Evolutionary conservation across 108 stramenopile species (phyloP).

Genomic region (Pelagomonas calceolata): DNA sequence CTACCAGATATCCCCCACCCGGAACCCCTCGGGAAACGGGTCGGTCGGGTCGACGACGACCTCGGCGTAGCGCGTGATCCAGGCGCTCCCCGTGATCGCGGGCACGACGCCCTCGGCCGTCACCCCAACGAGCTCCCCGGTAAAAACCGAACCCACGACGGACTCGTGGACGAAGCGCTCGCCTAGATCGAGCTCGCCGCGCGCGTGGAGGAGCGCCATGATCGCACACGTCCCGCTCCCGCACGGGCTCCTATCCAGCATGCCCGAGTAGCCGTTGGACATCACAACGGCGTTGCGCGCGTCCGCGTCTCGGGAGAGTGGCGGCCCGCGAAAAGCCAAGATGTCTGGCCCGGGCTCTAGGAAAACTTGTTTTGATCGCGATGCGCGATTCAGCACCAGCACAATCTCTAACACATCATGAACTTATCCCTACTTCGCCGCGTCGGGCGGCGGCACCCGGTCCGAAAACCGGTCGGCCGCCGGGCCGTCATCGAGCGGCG

Average conservation of each 20-base stretch:
- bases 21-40: slow-evolving; percentile 14
- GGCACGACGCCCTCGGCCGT: neutral
- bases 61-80: slow-evolving; percentile 12
- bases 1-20: slow-evolving; percentile 19
- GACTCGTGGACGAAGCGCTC: slow-evolving; percentile 7
- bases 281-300: slow-evolving; percentile 12
- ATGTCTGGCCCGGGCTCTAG: slow-evolving; percentile 15
- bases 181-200: slow-evolving; percentile 7
- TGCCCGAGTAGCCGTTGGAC: slow-evolving; percentile 4
- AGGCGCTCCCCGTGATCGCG: slow-evolving; percentile 16
- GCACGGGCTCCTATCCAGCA: slow-evolving; percentile 17
- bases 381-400: too few species aligned
- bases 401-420: too few species aligned
- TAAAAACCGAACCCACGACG: slow-evolving; percentile 16
- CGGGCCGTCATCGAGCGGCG: too few species aligned
- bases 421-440: too few species aligned
- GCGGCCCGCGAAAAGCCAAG: neutral
- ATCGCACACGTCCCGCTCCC: slow-evolving; percentile 18
- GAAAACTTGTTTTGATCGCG: too few species aligned
- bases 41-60: slow-evolving; percentile 10
- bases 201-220: slow-evolving; percentile 11
- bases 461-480: too few species aligned
- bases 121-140: slow-evolving; percentile 3
- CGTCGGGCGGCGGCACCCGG: too few species aligned
- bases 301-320: neutral